Base-by-base conservation (phyloP, 257 asterid species). In the Petrea volubilis region DNA sequence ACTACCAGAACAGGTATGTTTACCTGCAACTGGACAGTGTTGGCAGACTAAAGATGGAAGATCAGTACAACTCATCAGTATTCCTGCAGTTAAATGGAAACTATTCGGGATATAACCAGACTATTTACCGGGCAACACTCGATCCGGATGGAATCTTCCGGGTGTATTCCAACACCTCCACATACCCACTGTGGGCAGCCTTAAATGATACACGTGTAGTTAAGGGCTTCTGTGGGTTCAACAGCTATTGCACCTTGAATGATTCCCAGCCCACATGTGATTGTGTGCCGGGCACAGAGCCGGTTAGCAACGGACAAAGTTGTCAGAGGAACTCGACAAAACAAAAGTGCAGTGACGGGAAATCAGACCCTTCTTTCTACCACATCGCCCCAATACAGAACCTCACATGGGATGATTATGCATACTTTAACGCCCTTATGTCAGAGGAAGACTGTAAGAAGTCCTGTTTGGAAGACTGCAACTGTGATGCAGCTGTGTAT, bases 331-430 rank as follows among this genome's bases (percentile, higher is more conserved):
- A 60, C 41, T 58, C 7, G 7, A 60, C 66, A 18, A 36, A 60
- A 33, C 66, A 60, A 20, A 60, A 33, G 66, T 60, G 66, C 29
- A 34, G 8, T 20, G 66, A 60, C 11, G 66, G 66, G 46, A 58
- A 6, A 28, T 25, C 46, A 7, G 56, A 49, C 56, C 8, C 7
- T 7, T 5, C 27, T 4, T 49, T 7, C 27, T 49, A 49, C 13
- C 2, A 20, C 27, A 49, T 49, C 27, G 18, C 56, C 12, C 17
- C 13, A 23, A 23, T 12, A 31, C 15, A 52, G 33, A 52, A 52
- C 8, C 17, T 60, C 15, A 60, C 8, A 49, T 58, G 40, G 24
- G 64, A 58, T 3, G 64, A 29, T 58, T 21, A 28, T 28, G 14
- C 64, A 14, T 58, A 58, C 44, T 28, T 58, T 1, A 31, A 7